Percentiles rank a stretch among this genome's conserved stretches.
phyloP scores from a whole-genome alignment of 768 basidiomycete genomes.

The Sistotremastrum suecicum region DNA sequence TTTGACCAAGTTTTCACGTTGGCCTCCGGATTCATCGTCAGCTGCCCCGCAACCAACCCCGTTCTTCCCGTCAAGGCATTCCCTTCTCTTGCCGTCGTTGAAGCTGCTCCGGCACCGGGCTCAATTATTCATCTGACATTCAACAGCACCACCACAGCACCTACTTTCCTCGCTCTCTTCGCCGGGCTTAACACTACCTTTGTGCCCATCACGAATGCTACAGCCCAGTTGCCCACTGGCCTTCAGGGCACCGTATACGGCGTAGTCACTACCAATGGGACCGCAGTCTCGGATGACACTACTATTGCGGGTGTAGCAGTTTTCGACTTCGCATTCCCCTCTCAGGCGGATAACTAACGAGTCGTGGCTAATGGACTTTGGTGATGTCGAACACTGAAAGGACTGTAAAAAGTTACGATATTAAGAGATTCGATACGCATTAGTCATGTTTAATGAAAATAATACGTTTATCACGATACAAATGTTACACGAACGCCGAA shows the following conservation, averaged over 20 bases:
- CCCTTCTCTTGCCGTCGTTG: conserved; percentile 28
- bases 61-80: conserved; percentile 32
- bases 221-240: conserved; percentile 26
- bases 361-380: no score
- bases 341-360: no score
- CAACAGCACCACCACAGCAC: conserved; percentile 5
- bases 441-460: no score
- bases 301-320: conserved; percentile 46
- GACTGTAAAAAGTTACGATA: no score
- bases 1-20: conserved; percentile 28
- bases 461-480: no score
- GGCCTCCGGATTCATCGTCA: conserved; percentile 31
- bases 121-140: conserved; percentile 15
- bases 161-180: conserved; percentile 34
- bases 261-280: conserved; percentile 27
- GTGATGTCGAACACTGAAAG: no score
- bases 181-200: conserved; percentile 29
- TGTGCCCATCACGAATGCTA: conserved; percentile 21
- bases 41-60: conserved; percentile 41
- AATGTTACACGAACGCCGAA: no score
- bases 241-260: conserved; percentile 36
- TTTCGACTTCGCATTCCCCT: conserved; percentile 22
- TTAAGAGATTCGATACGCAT: no score
- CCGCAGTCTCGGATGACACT: conserved; percentile 27
- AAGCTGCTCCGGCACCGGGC: conserved; percentile 15